These are phyloP conservation scores for Saprolegnia diclina DNA, from an alignment of 352 stramenopile species.

Conservation along the genomic window DNA sequence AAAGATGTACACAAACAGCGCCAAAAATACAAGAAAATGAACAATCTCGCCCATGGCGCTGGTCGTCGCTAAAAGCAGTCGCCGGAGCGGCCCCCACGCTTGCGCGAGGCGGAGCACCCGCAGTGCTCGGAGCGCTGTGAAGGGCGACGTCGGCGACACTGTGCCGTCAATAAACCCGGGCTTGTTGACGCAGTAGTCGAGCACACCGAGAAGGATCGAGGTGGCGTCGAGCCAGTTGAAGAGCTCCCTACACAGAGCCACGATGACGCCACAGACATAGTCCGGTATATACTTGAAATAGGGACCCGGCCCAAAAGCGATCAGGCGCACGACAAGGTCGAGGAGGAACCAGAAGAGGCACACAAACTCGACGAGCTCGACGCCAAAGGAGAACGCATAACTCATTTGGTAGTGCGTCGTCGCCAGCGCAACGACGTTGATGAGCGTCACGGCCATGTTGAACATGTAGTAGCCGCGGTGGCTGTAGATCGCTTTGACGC, in stretches of 20 bases:
- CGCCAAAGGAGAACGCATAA: conserved; percentile 35
- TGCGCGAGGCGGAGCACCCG: conserved; percentile 93
- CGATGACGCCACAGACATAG: not conserved
- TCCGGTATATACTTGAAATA: conserved; percentile 38
- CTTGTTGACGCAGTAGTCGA: conserved; percentile 60
- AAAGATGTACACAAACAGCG: conserved; percentile 74
- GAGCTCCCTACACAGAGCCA: conserved; percentile 34
- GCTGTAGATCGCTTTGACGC: conserved; percentile 19
- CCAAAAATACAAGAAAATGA: conserved; percentile 67
- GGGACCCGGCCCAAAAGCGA: conserved; percentile 64
- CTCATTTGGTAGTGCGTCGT: conserved; percentile 81
- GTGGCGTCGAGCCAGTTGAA: conserved; percentile 86
- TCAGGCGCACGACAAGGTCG: conserved; percentile 78
- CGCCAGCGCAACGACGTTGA: conserved; percentile 74
- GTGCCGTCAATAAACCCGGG: conserved; percentile 53
- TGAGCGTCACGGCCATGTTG: conserved; percentile 72
- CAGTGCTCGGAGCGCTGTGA: conserved; percentile 88
- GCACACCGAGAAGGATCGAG: conserved; percentile 67
- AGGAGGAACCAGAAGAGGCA: conserved; percentile 67
- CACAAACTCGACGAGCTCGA: conserved; percentile 75
- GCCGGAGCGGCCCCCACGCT: conserved; percentile 86
- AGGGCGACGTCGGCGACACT: conserved; percentile 55
- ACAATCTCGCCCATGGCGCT: conserved; percentile 53
- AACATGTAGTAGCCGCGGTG: conserved; percentile 50
- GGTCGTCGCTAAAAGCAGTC: conserved; percentile 71